Base-by-base conservation (phyloP, 306 rosid genomes). In the Lagenaria siceraria region DNA sequence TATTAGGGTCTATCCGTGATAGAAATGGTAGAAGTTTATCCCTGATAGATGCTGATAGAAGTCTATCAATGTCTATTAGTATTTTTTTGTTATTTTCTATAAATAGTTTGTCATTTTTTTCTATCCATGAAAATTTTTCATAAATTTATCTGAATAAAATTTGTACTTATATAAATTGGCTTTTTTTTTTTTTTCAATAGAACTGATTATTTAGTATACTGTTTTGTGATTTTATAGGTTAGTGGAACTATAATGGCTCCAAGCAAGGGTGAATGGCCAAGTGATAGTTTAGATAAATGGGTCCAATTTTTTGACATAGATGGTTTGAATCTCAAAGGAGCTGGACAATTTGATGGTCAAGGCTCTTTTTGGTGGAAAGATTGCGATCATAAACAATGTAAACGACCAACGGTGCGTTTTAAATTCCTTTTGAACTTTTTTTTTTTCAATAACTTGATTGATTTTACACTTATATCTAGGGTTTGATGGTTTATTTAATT, bases 211-310 rank as follows among this genome's bases (percentile, higher is more conserved):
- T 35, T n/a, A n/a, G 38, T 35, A 35, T 35, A 35, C 6, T 18
- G 2, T 25, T 0, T 72, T 24, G 1, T 48, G 1, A 4, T 74
- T 52, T 31, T 38, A 17, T 54, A 80, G 77, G 33, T 80, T 6
- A 0, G 9, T 62, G 83, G 80, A 14, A 65, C 49, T 40, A 1
- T 80, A 7, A 13, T 76, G n/a, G 72, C 83, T 52, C 83, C 83
- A 15, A 76, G 49, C 10, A 46, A 7, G 35, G 81, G 22, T 64
- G 59, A 51, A 54, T 80, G 80, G 80, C 11, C 49, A 42, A 62
- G 25, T 27, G 36, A 78, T 10, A 11, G 12, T 13, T 2, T 1
- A 12, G 24, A 6, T 7, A 19, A 13, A 24, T 80, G 80, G 83
- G 17, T 80, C 19, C 35, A 14, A 60, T 80, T 80, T 74, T 4